Percentiles rank a stretch among this genome's conserved stretches.
Evolutionary conservation across 116 monocot genomes (phyloP).

Genomic region (Papilionanthe hybrid): DNA sequence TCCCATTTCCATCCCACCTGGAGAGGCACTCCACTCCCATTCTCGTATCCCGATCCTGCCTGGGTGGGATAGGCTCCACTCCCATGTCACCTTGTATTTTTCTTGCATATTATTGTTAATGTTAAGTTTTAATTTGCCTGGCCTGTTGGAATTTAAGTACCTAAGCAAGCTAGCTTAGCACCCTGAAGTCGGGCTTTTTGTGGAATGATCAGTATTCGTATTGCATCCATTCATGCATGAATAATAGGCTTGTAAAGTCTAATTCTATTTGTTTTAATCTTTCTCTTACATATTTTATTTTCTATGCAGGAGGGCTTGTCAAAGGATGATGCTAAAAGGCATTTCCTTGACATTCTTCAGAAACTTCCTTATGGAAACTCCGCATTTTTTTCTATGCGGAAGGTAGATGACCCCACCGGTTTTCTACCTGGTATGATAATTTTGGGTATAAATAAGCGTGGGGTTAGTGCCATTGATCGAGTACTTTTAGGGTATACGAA

Average conservation of each 20-base stretch:
- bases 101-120: too few species aligned
- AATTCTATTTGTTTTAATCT: not conserved
- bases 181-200: too few species aligned
- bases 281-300: too few species aligned
- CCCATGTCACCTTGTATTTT: too few species aligned
- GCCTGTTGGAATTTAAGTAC: too few species aligned
- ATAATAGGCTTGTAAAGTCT: not conserved
- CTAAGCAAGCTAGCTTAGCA: too few species aligned
- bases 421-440: conserved; percentile 86
- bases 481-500: not conserved
- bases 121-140: too few species aligned
- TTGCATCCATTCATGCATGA: not conserved
- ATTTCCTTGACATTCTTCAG: conserved; percentile 76
- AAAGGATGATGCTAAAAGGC: conserved; percentile 94
- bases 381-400: conserved; percentile 79
- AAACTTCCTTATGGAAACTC: conserved; percentile 92
- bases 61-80: too few species aligned
- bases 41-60: too few species aligned
- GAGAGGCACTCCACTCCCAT: too few species aligned
- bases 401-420: conserved; percentile 93
- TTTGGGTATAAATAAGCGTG: conserved; percentile 91
- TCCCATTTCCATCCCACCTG: too few species aligned
- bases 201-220: too few species aligned
- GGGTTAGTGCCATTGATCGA: conserved; percentile 45
- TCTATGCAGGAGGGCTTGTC: conserved; percentile 64